Evolutionary conservation across 306 rosid genomes (phyloP).

Genomic region (Fagus sylvatica): DNA sequence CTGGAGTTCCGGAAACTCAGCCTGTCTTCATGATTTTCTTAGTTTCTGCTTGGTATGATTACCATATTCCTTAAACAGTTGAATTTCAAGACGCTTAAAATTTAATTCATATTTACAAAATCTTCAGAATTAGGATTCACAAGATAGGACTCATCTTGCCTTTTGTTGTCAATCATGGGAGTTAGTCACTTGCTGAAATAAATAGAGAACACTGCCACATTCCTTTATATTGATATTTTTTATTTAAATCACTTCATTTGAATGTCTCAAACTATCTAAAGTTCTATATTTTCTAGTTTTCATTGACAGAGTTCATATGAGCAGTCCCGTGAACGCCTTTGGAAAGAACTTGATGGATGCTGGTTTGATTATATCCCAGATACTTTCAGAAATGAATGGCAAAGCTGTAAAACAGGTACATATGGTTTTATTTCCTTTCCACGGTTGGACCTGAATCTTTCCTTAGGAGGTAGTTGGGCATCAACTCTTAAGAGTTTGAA

Average conservation of each 20-base stretch:
- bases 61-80: neutral
- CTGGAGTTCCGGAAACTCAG: neutral
- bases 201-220: conserved; percentile 9
- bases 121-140: neutral
- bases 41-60: neutral
- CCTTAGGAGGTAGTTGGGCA: neutral
- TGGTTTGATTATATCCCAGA: conserved; percentile 82
- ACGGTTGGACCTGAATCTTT: neutral
- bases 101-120: neutral
- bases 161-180: conserved; percentile 5
- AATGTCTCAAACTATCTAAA: conserved; percentile 51
- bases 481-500: neutral
- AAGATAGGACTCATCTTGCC: neutral
- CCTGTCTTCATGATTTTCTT: neutral
- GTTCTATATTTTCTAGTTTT: conserved; percentile 73
- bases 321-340: conserved; percentile 46
- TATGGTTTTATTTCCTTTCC: conserved; percentile 13
- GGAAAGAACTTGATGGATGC: conserved; percentile 70
- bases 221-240: neutral
- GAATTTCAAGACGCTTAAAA: neutral
- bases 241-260: conserved; percentile 19
- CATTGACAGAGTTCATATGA: conserved; percentile 70
- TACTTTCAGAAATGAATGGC: conserved; percentile 67
- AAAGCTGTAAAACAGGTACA: conserved; percentile 60
- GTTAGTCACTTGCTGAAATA: conserved; percentile 4